Base-by-base conservation (phyloP, 2,329 filamentous ascomycete genomes). In the Monosporascus sp. region DNA sequence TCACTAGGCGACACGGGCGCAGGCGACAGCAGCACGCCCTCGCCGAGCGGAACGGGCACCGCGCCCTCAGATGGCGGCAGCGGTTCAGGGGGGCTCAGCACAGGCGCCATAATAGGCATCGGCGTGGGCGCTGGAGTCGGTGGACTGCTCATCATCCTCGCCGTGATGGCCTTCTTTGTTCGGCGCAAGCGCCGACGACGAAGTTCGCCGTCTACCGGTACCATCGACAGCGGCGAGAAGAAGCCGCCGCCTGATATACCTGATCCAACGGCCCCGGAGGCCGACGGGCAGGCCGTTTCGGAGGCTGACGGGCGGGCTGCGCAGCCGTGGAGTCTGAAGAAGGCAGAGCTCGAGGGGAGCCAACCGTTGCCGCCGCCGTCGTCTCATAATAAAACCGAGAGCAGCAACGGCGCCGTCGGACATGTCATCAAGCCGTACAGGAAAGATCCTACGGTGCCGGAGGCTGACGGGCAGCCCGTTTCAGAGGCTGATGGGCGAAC, bases 231-330 rank as follows among this genome's bases (percentile, higher is more conserved):
- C 37, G 38, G 20, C 37, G 50, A 19, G n/a, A 50, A 31, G 31
- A 20, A 26, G 14, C 7, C 26, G n/a, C 22, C 6, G 6, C 6
- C 47, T n/a, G 31, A 38, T 22, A 52, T 48, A 31, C 41, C 27
- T 9, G 35, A 40, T 38, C 51, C 56, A 14, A 50, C 38, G 37
- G 45, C 37, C 14, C 40, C 53, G 2, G 47, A 52, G 31, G 51
- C 49, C 1, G 56, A 50, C n/a, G 48, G 54, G 2, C 48, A 49
- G 35, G 35, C 56, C n/a, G 40, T 58, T 8, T 20, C 48, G 11
- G 56, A 58, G 45, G 52, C 50, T 4, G 56, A 56, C 9, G 56
- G 56, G 9, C 41, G 46, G 24, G 40, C 56, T 5, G 54, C 52
- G 38, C 52, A 43, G 41, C 56, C 56, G n/a, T 54, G 49, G 47